Conservation (phyloP, 805 yeast genomes). For the Hemisphaericaspora nanyangensis region DNA sequence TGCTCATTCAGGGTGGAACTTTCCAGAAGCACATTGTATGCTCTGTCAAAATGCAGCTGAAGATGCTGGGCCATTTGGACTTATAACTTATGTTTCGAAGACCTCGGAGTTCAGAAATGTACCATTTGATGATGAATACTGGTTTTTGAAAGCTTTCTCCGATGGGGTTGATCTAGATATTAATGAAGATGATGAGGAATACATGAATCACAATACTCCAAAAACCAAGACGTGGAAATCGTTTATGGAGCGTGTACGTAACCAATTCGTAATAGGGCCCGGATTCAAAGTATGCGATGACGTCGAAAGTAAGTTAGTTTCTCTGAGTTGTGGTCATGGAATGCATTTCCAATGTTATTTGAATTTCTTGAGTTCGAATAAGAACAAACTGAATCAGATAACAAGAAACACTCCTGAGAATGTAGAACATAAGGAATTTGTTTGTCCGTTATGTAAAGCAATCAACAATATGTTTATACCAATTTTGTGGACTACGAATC, state of each 20-base stretch:
- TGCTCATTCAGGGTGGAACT: slow-evolving; percentile 49
- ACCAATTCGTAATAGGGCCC: slow-evolving; percentile 57
- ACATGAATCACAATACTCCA: slow-evolving; percentile 5
- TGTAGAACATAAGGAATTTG: slow-evolving; percentile 62
- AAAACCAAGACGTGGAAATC: slow-evolving; percentile 32
- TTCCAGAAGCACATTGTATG: slow-evolving; percentile 73
- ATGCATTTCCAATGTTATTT: slow-evolving; percentile 80
- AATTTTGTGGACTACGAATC: slow-evolving; percentile 54
- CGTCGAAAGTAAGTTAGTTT: slow-evolving; percentile 44
- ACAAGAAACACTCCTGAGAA: slow-evolving; percentile 82
- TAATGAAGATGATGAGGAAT: slow-evolving; percentile 20
- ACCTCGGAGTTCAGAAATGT: slow-evolving; percentile 59
- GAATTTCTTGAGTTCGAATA: slow-evolving; percentile 55
- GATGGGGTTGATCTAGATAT: slow-evolving; percentile 40
- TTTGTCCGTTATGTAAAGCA: slow-evolving; percentile 90
- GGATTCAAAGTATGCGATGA: slow-evolving; percentile 52
- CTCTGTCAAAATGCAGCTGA: slow-evolving; percentile 75
- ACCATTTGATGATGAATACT: slow-evolving; percentile 60
- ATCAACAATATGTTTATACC: slow-evolving; percentile 84
- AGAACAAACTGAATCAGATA: slow-evolving; percentile 61
- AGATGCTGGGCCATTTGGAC: slow-evolving; percentile 67
- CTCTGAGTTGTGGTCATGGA: slow-evolving; percentile 89
- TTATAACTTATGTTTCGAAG: slow-evolving; percentile 58
- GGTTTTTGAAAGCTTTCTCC: slow-evolving; percentile 63
- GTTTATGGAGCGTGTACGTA: slow-evolving; percentile 34